Base-by-base conservation (phyloP, 2,329 filamentous ascomycete genomes). In the Paecilomyces sp. region DNA sequence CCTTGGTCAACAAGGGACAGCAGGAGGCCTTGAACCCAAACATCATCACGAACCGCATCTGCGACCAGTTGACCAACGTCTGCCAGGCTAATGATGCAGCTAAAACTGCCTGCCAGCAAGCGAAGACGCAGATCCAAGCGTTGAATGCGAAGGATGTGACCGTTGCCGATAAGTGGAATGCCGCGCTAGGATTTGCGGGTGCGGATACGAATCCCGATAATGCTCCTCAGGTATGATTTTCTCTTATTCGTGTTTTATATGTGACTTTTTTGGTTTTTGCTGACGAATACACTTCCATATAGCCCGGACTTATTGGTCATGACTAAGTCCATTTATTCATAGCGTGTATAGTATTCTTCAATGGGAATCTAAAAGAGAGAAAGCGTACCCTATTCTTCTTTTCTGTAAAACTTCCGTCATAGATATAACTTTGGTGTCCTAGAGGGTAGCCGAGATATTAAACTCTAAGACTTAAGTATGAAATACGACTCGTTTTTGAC, bases 41-140 rank as follows among this genome's bases (percentile, higher is more conserved):
- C 77, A 89, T 89, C 79, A 89, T 89, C 78, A 88, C 85, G 71
- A 88, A 88, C 80, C 83, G 85, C 62, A 85, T 89, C 72, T 86
- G 84, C 74, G 86, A 89, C 73, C 85, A 88, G 76, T 80, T 89
- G 60, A 81, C 74, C 69, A 89, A 88, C 74, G 84, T 86, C 41
- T 89, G 87, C 75, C 76, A 78, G 47, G 86, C 86, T 57, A 86
- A 85, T 68, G 79, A 76, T 28, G 85, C 83, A 3, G 87, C 85
- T 58, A 79, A 83, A 64, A 70, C 79, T 12, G 78, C 80, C 4
- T 87, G 83, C 72, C 65, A 72, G 56, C 72, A 74, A 25, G 85
- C 85, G 2, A 77, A 86, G 74, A 76, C 81, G 0, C 68, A 79
- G 70, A 81, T 87, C 55, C 61, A 75, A 65, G 79, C 79, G 41